These are phyloP conservation scores for Arctium lappa DNA, from an alignment of 129 eudicot species.

Conservation along the genomic window DNA sequence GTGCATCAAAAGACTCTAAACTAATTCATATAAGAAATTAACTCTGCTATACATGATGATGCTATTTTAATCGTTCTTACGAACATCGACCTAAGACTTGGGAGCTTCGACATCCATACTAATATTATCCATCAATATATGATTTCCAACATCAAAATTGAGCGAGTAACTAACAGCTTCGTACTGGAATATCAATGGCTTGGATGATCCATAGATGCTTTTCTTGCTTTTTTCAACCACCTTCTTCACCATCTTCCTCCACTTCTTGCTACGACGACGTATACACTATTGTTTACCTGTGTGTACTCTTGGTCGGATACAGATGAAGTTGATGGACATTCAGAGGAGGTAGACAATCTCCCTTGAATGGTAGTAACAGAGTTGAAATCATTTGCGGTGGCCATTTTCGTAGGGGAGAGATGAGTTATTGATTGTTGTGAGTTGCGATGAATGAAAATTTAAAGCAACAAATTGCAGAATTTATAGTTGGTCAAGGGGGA, in stretches of 20 bases:
- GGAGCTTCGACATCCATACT: no score
- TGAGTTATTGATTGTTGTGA: neutral
- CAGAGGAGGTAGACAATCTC: neutral
- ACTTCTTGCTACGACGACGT: neutral
- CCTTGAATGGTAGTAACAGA: neutral
- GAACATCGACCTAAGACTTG: no score
- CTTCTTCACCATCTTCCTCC: neutral
- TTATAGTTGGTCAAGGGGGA: neutral
- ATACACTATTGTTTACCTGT: neutral
- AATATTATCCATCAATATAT: neutral
- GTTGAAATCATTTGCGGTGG: neutral
- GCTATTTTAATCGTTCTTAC: neutral
- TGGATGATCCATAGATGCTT: neutral
- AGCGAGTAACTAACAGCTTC: neutral
- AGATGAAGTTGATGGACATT: neutral
- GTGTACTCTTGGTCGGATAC: neutral
- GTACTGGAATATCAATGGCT: neutral
- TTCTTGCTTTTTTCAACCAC: neutral
- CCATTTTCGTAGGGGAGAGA: neutral
- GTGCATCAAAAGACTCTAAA: no score
- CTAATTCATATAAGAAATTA: no score
- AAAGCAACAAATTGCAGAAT: neutral
- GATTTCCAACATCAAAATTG: neutral
- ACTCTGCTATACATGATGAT: neutral
- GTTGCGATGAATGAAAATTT: neutral